Evolutionary conservation across 2,329 filamentous ascomycete genomes (phyloP).

Genomic region (Colletotrichum abscissum): DNA sequence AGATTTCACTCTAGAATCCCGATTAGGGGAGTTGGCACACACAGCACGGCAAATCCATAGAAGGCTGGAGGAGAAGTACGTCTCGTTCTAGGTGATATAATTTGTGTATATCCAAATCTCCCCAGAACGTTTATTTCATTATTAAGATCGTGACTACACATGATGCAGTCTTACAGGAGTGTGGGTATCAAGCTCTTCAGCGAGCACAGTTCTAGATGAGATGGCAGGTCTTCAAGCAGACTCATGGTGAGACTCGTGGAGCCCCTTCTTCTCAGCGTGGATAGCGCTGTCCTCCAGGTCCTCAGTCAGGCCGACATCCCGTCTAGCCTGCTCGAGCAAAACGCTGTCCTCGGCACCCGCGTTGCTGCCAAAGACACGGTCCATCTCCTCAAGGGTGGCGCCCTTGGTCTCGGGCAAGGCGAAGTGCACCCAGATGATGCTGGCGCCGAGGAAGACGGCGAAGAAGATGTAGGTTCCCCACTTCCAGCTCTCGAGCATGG

Average conservation of each 20-base stretch:
- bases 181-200: background rate
- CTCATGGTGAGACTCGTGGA: slow-evolving; percentile 13
- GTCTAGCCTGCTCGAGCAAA: slow-evolving; percentile 39
- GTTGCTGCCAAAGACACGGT: slow-evolving; percentile 59
- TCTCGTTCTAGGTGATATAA: background rate
- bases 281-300: slow-evolving; percentile 32
- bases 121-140: background rate
- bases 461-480: slow-evolving; percentile 71
- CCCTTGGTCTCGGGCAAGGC: slow-evolving; percentile 67
- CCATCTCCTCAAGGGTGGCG: slow-evolving; percentile 65
- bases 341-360: slow-evolving; percentile 44
- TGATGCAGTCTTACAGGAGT: background rate
- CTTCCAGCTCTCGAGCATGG: slow-evolving; percentile 52
- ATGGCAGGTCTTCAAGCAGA: background rate
- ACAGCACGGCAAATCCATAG: no score
- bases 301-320: slow-evolving; percentile 38
- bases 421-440: slow-evolving; percentile 61
- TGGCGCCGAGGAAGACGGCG: slow-evolving; percentile 57
- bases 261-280: slow-evolving; percentile 36
- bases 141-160: background rate
- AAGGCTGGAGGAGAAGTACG: background rate
- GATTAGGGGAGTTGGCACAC: background rate
- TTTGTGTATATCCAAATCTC: background rate
- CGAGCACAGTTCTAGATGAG: background rate
- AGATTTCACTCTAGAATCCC: background rate